Evolutionary conservation across 2,329 filamentous ascomycete genomes (phyloP).

Genomic region (Sporothrix luriei): DNA sequence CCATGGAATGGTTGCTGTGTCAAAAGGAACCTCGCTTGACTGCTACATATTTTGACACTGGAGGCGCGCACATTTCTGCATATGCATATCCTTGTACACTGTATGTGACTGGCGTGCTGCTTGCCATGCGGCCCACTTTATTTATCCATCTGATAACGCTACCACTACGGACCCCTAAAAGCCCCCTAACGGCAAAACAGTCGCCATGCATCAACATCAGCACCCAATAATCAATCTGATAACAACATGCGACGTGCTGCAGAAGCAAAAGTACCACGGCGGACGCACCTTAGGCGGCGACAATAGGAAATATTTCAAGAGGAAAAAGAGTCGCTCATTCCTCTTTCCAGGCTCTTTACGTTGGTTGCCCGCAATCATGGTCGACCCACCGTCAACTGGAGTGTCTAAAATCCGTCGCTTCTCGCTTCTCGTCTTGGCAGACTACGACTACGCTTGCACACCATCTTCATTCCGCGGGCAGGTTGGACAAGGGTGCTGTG

Average conservation of each 20-base stretch:
- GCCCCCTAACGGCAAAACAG: too few species aligned
- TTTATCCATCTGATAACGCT: conserved; percentile 13
- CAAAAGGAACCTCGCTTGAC: not conserved
- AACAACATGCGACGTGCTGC: not conserved
- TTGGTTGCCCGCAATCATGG: not conserved
- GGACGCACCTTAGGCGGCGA: too few species aligned
- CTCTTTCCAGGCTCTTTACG: not conserved
- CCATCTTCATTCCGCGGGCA: not conserved
- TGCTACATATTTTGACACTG: too few species aligned
- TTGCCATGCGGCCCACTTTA: conserved; percentile 4
- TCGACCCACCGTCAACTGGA: not conserved
- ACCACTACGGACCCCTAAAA: not conserved
- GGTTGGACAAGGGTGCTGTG: not conserved
- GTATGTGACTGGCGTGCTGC: not conserved
- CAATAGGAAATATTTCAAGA: not conserved
- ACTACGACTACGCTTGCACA: not conserved
- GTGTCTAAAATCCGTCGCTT: not conserved
- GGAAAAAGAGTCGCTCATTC: too few species aligned
- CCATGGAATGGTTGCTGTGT: not conserved
- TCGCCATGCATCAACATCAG: not conserved
- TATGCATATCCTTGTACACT: too few species aligned
- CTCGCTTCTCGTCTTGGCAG: conserved; percentile 21
- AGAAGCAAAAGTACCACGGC: too few species aligned
- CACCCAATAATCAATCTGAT: conserved; percentile 1
- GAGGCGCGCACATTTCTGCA: too few species aligned